Percentiles rank a stretch among this genome's conserved stretches.
These are phyloP conservation scores for Rubus parviflorus DNA, from an alignment of 306 rosid genomes.

Conservation along the genomic window DNA sequence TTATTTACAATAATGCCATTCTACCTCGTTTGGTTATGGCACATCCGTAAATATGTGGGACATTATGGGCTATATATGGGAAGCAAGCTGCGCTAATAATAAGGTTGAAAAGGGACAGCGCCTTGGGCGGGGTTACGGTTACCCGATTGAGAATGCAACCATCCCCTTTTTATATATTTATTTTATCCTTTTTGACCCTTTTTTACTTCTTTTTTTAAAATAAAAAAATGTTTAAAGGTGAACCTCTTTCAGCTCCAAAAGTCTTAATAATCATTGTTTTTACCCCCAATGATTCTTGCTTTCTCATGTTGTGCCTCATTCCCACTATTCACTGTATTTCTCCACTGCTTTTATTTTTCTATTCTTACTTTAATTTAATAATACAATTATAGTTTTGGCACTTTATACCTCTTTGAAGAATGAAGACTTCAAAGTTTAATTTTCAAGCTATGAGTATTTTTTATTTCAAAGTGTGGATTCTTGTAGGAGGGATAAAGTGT, in stretches of 20 bases:
- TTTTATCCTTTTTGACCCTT: background rate
- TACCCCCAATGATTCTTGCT: slow-evolving; percentile 38
- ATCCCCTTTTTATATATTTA: background rate
- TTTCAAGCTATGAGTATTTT: slow-evolving; percentile 26
- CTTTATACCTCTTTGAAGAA: slow-evolving; percentile 42
- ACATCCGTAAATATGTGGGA: background rate
- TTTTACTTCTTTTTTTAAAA: background rate
- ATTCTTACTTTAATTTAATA: slow-evolving; percentile 15
- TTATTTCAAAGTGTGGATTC: slow-evolving; percentile 8
- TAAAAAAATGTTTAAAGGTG: slow-evolving; percentile 24
- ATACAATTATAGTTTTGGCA: slow-evolving; percentile 30
- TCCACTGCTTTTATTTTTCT: slow-evolving; percentile 36
- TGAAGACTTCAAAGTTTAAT: slow-evolving; percentile 25
- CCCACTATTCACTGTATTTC: slow-evolving; percentile 19
- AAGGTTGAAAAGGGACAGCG: background rate
- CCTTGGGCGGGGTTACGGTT: slow-evolving; percentile 25
- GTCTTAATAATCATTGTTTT: slow-evolving; percentile 39
- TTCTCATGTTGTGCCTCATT: slow-evolving; percentile 25
- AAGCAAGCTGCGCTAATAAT: background rate
- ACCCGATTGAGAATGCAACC: slow-evolving; percentile 20
- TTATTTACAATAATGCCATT: slow-evolving; percentile 19
- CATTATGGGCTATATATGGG: background rate
- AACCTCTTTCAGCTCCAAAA: slow-evolving; percentile 39
- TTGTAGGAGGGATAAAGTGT: slow-evolving; percentile 30
- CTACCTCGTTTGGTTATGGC: background rate